Conservation (phyloP, 306 rosid species). For the Arachis hypogaea region DNA sequence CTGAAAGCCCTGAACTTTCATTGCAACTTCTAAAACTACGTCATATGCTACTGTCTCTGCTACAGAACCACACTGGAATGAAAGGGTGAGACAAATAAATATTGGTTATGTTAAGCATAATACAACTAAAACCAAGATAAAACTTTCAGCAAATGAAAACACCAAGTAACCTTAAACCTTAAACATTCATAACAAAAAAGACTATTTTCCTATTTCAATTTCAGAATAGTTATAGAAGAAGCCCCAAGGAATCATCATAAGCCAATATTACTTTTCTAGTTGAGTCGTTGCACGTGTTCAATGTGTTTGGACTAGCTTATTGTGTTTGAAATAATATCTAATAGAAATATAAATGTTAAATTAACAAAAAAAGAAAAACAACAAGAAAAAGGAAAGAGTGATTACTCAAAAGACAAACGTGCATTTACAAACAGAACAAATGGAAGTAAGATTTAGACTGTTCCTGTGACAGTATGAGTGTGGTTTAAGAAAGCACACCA, state of each 20-base stretch:
- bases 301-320: background rate
- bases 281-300: slow-evolving; percentile 7
- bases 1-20: slow-evolving; percentile 91
- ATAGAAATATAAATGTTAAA: background rate
- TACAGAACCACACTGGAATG: slow-evolving; percentile 79
- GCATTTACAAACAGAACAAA: background rate
- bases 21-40: slow-evolving; percentile 85
- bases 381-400: background rate
- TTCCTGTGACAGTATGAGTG: background rate
- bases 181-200: background rate
- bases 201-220: slow-evolving; percentile 1
- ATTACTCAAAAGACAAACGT: background rate
- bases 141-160: slow-evolving; percentile 13
- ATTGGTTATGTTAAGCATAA: background rate
- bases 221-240: background rate
- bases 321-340: background rate
- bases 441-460: background rate
- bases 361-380: too few species aligned
- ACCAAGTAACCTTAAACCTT: background rate
- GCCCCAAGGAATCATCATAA: background rate
- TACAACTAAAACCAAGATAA: slow-evolving; percentile 5
- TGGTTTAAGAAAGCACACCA: slow-evolving; percentile 22
- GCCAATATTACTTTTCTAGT: background rate
- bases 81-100: slow-evolving; percentile 28
- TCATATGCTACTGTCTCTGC: slow-evolving; percentile 99